Evolutionary conservation across 768 basidiomycete species (phyloP).

Genomic region (Rossbeevera mucosa): DNA sequence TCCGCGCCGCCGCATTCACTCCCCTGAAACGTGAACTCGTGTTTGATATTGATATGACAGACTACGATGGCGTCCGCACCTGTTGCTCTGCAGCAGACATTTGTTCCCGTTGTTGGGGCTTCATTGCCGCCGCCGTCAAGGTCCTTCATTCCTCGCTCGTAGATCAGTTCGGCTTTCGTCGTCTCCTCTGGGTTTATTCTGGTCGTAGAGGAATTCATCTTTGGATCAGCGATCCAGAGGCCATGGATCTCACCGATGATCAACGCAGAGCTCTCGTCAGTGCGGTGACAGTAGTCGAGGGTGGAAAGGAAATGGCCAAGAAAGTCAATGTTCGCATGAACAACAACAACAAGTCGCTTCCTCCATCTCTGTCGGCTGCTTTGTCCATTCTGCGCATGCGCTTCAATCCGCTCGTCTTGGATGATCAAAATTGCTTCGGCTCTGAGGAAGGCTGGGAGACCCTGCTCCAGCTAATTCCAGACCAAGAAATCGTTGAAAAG

Average conservation of each 20-base stretch:
- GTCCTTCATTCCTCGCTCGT: constrained; percentile 77
- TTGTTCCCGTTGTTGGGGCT: constrained; percentile 91
- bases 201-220: constrained; percentile 97
- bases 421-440: constrained; percentile 82
- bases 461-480: constrained; percentile 72
- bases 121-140: constrained; percentile 87
- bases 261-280: constrained; percentile 83
- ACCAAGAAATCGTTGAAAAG: constrained; percentile 42
- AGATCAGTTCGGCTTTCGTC: constrained; percentile 86
- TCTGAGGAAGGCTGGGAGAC: constrained; percentile 66
- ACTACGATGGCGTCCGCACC: constrained; percentile 92
- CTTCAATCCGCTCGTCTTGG: constrained; percentile 67
- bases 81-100: constrained; percentile 91
- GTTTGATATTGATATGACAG: constrained; percentile 99
- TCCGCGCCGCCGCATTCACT: constrained; percentile 64
- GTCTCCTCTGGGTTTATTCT: constrained; percentile 97
- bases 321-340: constrained; percentile 72
- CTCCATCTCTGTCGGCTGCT: constrained; percentile 66
- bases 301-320: constrained; percentile 76
- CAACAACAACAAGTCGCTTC: constrained; percentile 42
- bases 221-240: constrained; percentile 91
- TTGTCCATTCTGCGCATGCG: constrained; percentile 44
- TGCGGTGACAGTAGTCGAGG: constrained; percentile 79
- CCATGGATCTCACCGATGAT: constrained; percentile 87
- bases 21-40: constrained; percentile 88